Percentiles rank a stretch among this genome's conserved stretches.
phyloP scores from a whole-genome alignment of 441 rosid genomes.

The Heliophila coronopifolia region DNA sequence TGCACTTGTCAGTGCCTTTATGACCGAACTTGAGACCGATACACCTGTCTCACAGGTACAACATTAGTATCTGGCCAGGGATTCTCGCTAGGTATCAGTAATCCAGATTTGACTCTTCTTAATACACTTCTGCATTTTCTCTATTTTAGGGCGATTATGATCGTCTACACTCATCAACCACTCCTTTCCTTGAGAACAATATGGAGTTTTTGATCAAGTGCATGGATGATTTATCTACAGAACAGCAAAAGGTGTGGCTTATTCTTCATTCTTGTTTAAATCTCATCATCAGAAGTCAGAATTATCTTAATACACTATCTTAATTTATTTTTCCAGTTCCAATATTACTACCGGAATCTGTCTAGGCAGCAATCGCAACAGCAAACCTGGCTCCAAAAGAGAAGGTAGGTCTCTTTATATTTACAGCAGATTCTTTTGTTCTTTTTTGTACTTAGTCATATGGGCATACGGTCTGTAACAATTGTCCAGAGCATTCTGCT shows the following conservation, averaged over 20 bases:
- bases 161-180: constrained; percentile 73
- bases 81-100: not conserved
- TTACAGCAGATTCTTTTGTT: not conserved
- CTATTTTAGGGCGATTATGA: constrained; percentile 71
- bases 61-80: not conserved
- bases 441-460: not conserved
- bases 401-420: constrained; percentile 46
- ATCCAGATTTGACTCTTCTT: not conserved
- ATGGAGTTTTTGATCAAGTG: constrained; percentile 89
- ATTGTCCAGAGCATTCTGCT: not conserved
- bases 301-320: not conserved
- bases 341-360: constrained; percentile 68
- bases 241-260: constrained; percentile 77
- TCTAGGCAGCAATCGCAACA: constrained; percentile 95
- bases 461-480: not conserved
- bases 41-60: constrained; percentile 79
- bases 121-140: not conserved
- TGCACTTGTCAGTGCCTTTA: constrained; percentile 89
- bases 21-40: constrained; percentile 88
- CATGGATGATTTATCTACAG: constrained; percentile 83
- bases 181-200: constrained; percentile 76
- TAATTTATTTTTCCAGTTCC: constrained; percentile 49
- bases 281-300: not conserved
- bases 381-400: constrained; percentile 96
- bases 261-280: constrained; percentile 9